phyloP scores from a whole-genome alignment of 2,329 filamentous ascomycete species.

The Fusarium zealandicum region DNA sequence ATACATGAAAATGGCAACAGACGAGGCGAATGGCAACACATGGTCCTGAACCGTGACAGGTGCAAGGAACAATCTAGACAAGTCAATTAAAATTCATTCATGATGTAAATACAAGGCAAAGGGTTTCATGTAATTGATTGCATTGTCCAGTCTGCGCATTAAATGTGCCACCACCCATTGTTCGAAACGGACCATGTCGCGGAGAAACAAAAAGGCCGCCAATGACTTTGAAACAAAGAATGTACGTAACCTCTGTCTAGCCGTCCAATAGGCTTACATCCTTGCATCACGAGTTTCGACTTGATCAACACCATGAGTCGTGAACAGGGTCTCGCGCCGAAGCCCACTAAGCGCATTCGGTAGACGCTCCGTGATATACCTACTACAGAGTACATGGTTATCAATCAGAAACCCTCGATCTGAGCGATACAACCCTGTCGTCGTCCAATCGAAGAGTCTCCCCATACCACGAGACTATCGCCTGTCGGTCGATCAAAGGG shows the following conservation, averaged over 20 bases:
- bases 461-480: constrained; percentile 9
- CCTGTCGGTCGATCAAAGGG: constrained; percentile 9
- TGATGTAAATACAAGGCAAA: too few species aligned
- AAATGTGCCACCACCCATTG: not conserved
- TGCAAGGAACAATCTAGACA: too few species aligned
- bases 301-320: constrained; percentile 13
- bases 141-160: too few species aligned
- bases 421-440: not conserved
- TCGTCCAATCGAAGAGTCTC: constrained; percentile 12
- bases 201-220: constrained; percentile 21
- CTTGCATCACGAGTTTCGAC: constrained; percentile 24
- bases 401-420: not conserved
- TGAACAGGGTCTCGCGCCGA: constrained; percentile 3
- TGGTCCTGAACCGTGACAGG: too few species aligned
- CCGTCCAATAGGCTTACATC: constrained; percentile 29
- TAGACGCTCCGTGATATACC: constrained; percentile 12
- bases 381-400: too few species aligned
- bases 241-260: constrained; percentile 6
- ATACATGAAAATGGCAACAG: too few species aligned
- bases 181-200: not conserved
- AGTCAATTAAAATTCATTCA: too few species aligned
- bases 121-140: too few species aligned
- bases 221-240: constrained; percentile 1
- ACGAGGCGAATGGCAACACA: too few species aligned
- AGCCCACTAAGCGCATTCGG: constrained; percentile 8